Percentiles rank a stretch among this genome's conserved stretches.
phyloP scores from a whole-genome alignment of 805 yeast species.

The Metschnikowia peoriensis region DNA sequence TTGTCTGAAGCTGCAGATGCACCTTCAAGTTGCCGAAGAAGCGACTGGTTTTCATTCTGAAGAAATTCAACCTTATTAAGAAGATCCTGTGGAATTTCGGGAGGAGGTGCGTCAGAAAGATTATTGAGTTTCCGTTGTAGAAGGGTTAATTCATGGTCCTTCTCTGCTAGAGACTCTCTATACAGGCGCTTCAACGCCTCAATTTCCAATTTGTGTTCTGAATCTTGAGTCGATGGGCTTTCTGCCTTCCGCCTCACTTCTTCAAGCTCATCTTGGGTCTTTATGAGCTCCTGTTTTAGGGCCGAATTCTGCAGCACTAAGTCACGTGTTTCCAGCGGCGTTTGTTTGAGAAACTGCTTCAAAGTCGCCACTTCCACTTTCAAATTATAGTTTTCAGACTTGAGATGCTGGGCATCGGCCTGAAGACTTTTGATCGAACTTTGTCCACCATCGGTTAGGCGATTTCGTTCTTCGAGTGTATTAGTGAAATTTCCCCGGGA shows the following conservation, averaged over 20 bases:
- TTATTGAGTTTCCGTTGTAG: conserved; percentile 7
- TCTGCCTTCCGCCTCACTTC: not conserved
- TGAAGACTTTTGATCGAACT: conserved; percentile 25
- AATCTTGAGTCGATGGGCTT: not conserved
- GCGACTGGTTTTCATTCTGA: conserved; percentile 20
- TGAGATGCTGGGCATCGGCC: conserved; percentile 27
- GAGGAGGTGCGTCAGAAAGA: conserved; percentile 4
- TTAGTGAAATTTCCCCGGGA: conserved; percentile 3
- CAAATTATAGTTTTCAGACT: conserved; percentile 44
- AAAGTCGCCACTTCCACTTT: conserved; percentile 44
- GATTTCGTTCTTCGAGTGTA: not conserved
- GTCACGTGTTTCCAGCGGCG: conserved; percentile 42
- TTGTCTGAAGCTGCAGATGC: conserved; percentile 7
- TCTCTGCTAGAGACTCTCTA: conserved; percentile 10
- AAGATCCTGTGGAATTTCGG: conserved; percentile 15
- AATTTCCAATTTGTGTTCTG: not conserved
- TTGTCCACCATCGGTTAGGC: conserved; percentile 5
- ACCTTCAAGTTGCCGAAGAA: conserved; percentile 17
- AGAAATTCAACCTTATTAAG: conserved; percentile 20
- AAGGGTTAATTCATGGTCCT: conserved; percentile 11
- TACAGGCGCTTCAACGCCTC: conserved; percentile 6
- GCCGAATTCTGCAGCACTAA: conserved; percentile 39
- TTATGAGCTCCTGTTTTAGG: conserved; percentile 18
- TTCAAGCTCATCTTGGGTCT: conserved; percentile 8
- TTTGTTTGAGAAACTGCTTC: conserved; percentile 37